Base-by-base conservation (phyloP, 2,329 filamentous ascomycete species). In the Aspergillus sp. region DNA sequence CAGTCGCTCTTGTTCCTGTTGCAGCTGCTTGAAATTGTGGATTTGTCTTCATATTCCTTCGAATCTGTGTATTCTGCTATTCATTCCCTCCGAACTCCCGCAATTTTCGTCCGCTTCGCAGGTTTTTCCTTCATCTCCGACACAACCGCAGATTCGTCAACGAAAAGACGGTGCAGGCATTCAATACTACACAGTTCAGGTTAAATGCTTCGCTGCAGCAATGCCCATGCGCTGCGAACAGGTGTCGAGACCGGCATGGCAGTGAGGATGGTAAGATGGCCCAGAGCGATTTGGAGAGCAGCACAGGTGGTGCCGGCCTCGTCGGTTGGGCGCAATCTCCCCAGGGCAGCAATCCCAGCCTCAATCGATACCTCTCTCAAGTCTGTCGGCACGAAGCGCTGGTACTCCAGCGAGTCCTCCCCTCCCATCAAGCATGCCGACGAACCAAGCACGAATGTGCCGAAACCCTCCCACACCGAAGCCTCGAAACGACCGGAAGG, bases 181-280 rank as follows among this genome's bases (percentile, higher is more conserved):
- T 30, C 7, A 11, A 17, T 9, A 3, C 8, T 38, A 7, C 35
- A 8, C 16, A 17, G n/a, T 20, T 14, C 16, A 17, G 19, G 16
- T 51, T 63, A 54, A 45, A 58, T 61, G 55, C 60, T 61, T 56
- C 55, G 53, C 41, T 55, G 56, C 46, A 57, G 46, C 48, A 55
- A 63, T 62, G 57, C 45, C 45, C 49, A 45, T 50, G 57, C 57
- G 43, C 47, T 62, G 46, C 54, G 56, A 46, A 48, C 54, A 40
- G 51, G 53, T 35, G 49, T 56, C 17, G 49, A 49, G 9, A 33
- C 36, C 24, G 36, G 47, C n/a, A 46, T 56, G 53, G 55, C 50
- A 33, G 26, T 56, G 54, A 60, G 51, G 41, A 10, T 43, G 48
- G 17, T 49, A 14, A 38, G 33, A 48, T 57, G 53, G 49, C 16